A percentile compares a stretch with the other conserved stretches of the same genome.
phyloP scores from a whole-genome alignment of 179 eudicot species.

The Nepenthes alata region DNA sequence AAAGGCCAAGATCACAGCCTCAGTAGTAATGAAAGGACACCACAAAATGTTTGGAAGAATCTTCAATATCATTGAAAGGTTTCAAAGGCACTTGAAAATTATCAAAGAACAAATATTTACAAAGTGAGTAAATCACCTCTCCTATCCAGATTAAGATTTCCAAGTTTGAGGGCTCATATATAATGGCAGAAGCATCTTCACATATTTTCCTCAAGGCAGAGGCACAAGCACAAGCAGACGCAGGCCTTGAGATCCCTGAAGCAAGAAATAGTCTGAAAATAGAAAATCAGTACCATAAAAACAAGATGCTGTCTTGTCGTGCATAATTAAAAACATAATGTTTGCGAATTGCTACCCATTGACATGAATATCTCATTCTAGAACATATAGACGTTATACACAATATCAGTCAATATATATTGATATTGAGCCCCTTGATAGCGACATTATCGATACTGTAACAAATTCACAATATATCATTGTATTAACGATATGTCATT shows the following conservation, averaged over 20 bases:
- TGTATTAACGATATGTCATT: too few species aligned
- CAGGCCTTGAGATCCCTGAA: conserved; percentile 63
- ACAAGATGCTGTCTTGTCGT: not conserved
- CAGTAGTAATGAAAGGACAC: not conserved
- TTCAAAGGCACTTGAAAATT: not conserved
- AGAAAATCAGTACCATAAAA: conserved; percentile 15
- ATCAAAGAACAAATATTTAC: not conserved
- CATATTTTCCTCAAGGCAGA: conserved; percentile 82
- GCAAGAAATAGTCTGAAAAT: conserved; percentile 85
- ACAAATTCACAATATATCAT: too few species aligned
- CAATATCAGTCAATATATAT: too few species aligned
- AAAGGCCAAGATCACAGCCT: not conserved
- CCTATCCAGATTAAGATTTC: conserved; percentile 85
- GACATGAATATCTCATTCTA: too few species aligned
- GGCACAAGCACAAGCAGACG: conserved; percentile 77
- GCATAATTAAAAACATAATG: not conserved
- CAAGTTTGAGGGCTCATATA: conserved; percentile 63
- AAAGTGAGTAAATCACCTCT: conserved; percentile 47
- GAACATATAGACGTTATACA: too few species aligned
- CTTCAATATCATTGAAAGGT: not conserved
- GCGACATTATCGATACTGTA: too few species aligned
- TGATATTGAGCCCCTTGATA: too few species aligned
- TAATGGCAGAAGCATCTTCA: conserved; percentile 66
- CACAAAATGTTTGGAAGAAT: not conserved
- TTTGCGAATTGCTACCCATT: too few species aligned